Evolutionary conservation across 2,329 filamentous ascomycete species (phyloP), one percentile per base, ranked within the genome.

Genomic region (Periglandula ipomoeae): DNA sequence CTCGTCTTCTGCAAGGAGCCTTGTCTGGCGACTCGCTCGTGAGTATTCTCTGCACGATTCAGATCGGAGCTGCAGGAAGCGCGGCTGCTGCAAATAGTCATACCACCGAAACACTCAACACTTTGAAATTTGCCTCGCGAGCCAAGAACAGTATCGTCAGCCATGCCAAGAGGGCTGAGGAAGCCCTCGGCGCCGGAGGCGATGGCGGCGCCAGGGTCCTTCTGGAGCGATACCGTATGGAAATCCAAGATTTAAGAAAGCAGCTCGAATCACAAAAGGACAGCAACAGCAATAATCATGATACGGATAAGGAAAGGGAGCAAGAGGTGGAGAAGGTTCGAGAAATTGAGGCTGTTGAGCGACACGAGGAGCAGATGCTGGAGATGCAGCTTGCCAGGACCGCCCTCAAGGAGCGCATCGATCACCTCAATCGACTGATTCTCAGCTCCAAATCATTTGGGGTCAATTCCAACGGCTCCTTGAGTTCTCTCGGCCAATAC

Each of bases 111-210:
- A 97, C 91, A 0, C 70, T 98, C 48, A 98, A 95, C 64, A 98
- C 93, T 0, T 73, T 98, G 52, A 98, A 97, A 60, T 98, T 98
- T 62, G 93, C 93, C 2, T 93, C 90, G 10, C 81, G 93, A 59
- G 93, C 93, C 40, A 96, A 95, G 75, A 98, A 98, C 68, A 98
- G 86, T 63, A 95, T 98, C 60, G 85, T 97, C 62, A 96, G 89
- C 58, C 90, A 97, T 68, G 93, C 93, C 30, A 97, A 96, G 74
- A 87, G 83, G 62, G 91, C 91, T 6, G 89, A 95, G 57, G 93
- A 97, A 65, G 89, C 91, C 3, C 73, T 91, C 22, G 85, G 85
- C 22, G 76, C 77, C 37, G 84, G 86, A 35, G 84, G 83, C n/a
- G 91, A 96, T 66, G 86, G 89, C 10, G 87, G 86, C 23, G 89